Evolutionary conservation across 345 rosid species (phyloP), one percentile per base, ranked within the genome.

Genomic region (Populus ilicifolia): DNA sequence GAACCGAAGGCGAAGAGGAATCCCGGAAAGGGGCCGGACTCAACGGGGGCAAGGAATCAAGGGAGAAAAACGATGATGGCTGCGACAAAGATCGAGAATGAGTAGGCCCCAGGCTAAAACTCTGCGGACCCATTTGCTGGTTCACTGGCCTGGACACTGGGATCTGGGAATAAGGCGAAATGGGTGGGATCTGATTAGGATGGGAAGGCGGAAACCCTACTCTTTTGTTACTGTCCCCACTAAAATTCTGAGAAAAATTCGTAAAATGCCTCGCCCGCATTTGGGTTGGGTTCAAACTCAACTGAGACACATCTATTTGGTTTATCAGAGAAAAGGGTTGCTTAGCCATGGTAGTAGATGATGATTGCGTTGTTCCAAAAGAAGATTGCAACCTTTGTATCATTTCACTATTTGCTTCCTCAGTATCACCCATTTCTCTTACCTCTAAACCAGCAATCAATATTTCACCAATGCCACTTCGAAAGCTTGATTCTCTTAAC

Each of bases 71-170:
- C 4, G 93, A 88, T 9, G 87, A 82, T 0, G 99, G 98, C 69
- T 96, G 98, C 20, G 97, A 93, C 62, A 92, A 77, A 72, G 99
- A 96, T 76, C 97, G 85, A 0, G 97, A 93, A 75, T 93, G 99
- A 71, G 85, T 69, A 20, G 89, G 86, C 10, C 84, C 90, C 5
- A 86, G 83, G 62, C 82, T 76, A 50, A 84, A 89, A 75, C 72
- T 83, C 78, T 79, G 91, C 0, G 89, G 79, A 80, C 87, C 85
- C 86, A 84, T 73, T 79, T 82, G 91, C 79, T 80, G 94, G 83
- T 81, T 90, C 23, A 73, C 50, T 3, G 88, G 85, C 74, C 93
- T 85, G 63, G 91, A 84, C 79, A 71, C 85, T 5, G 92, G 94
- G 91, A 93, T 90, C 93, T 92, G 92, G 36, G 99, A 92, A 78